Conservation (phyloP, 1,284 basidiomycete species). For the Ceratobasidium theobromae region DNA sequence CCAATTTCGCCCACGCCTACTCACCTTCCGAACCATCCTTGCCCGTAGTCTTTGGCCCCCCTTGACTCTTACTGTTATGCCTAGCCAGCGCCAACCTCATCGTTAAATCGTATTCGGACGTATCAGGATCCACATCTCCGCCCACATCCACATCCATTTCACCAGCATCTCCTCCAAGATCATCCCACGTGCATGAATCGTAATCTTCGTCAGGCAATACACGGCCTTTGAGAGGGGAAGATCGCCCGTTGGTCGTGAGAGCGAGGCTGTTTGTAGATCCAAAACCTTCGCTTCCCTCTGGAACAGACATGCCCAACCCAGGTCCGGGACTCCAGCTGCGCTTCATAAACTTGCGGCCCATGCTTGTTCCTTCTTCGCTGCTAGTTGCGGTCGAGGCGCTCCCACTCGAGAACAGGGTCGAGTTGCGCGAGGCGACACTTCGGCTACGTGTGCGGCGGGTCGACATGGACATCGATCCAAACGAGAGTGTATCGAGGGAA, state of each 20-base stretch:
- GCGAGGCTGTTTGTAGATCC: not conserved
- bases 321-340: conserved; percentile 30
- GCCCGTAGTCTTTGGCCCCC: conserved; percentile 36
- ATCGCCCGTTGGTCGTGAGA: not conserved
- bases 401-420: conserved; percentile 26
- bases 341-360: conserved; percentile 23
- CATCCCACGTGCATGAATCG: conserved; percentile 21
- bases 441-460: conserved; percentile 9
- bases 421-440: conserved; percentile 30
- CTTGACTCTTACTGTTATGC: conserved; percentile 76
- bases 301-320: conserved; percentile 5
- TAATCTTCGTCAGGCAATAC: conserved; percentile 28
- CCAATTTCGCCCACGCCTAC: not conserved
- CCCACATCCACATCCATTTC: conserved; percentile 40
- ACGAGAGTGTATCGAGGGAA: conserved; percentile 77
- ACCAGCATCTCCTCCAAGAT: conserved; percentile 47
- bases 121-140: conserved; percentile 45
- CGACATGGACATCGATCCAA: conserved; percentile 35
- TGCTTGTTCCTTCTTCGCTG: conserved; percentile 18
- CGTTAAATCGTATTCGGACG: conserved; percentile 72
- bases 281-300: not conserved
- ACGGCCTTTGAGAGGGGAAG: conserved; percentile 27
- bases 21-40: conserved; percentile 45
- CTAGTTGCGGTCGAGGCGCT: conserved; percentile 17
- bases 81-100: conserved; percentile 74